A percentile compares a stretch with the other conserved stretches of the same genome.
Conservation (phyloP, 805 yeast species). For the Suhomyces tanzawaensis region DNA sequence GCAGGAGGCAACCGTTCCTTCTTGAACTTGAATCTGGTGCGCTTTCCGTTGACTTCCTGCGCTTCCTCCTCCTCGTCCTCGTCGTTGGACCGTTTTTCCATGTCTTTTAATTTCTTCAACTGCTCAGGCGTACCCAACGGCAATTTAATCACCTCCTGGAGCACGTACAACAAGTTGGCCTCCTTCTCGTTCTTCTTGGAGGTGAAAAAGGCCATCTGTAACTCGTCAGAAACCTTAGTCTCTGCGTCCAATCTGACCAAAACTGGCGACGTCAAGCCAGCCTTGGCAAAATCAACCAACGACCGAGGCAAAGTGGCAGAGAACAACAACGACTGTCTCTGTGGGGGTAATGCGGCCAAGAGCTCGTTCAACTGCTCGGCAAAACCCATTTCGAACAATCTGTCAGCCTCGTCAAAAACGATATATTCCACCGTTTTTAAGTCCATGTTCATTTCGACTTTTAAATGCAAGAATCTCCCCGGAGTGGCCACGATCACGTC, state of each 20-base stretch:
- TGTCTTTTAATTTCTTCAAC: slow-evolving; percentile 47
- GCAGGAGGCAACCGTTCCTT: slow-evolving; percentile 72
- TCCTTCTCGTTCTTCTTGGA: slow-evolving; percentile 85
- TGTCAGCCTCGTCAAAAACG: slow-evolving; percentile 96
- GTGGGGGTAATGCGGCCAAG: slow-evolving; percentile 74
- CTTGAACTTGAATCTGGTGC: slow-evolving; percentile 38
- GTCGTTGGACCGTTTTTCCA: slow-evolving; percentile 48
- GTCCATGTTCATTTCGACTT: slow-evolving; percentile 91
- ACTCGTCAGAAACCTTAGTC: slow-evolving; percentile 80
- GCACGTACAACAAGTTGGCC: slow-evolving; percentile 71
- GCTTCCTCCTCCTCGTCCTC: slow-evolving; percentile 54
- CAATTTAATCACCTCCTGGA: slow-evolving; percentile 81
- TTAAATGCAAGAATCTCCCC: slow-evolving; percentile 92
- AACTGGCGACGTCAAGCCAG: slow-evolving; percentile 90
- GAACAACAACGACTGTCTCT: slow-evolving; percentile 84
- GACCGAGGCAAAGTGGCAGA: slow-evolving; percentile 94
- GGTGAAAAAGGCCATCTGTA: slow-evolving; percentile 85
- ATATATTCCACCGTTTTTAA: slow-evolving; percentile 81
- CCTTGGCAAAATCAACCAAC: slow-evolving; percentile 94
- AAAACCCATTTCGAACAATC: slow-evolving; percentile 95
- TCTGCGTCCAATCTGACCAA: slow-evolving; percentile 93
- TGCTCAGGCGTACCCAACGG: slow-evolving; percentile 78
- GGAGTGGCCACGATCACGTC: slow-evolving; percentile 97
- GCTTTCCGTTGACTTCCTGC: slow-evolving; percentile 29
- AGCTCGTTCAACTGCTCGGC: slow-evolving; percentile 90